Conservation (phyloP, 2,329 filamentous ascomycete species). For the Exophiala mesophila region DNA sequence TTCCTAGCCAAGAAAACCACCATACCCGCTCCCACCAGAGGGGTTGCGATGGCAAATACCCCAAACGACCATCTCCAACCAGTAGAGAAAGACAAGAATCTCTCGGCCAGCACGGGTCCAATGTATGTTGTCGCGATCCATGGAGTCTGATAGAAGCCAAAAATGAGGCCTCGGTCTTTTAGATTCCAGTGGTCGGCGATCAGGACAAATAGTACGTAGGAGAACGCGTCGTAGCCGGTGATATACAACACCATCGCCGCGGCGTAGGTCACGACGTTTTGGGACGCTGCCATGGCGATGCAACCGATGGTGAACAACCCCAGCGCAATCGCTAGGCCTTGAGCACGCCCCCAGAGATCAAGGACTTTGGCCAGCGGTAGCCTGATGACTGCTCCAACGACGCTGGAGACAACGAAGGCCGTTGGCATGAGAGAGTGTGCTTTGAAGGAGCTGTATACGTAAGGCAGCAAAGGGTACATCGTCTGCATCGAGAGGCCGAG, state of each 20-base stretch:
- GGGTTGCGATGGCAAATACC: conserved; percentile 54
- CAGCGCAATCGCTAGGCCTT: not conserved
- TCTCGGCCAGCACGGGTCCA: too few species aligned
- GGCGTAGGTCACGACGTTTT: too few species aligned
- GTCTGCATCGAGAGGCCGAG: not conserved
- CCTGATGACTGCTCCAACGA: conserved; percentile 52
- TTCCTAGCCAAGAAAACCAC: conserved; percentile 50
- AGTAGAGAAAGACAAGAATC: too few species aligned
- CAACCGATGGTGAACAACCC: too few species aligned
- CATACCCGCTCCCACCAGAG: conserved; percentile 53
- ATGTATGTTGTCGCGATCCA: too few species aligned
- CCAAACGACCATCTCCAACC: conserved; percentile 62
- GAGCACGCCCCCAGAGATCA: conserved; percentile 31
- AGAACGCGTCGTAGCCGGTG: too few species aligned
- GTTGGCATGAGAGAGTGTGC: conserved; percentile 49
- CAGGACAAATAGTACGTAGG: too few species aligned
- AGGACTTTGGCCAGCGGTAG: conserved; percentile 56
- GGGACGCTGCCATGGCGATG: too few species aligned
- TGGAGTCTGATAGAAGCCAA: too few species aligned
- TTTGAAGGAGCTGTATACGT: conserved; percentile 47
- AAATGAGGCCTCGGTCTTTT: too few species aligned
- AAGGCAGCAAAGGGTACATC: conserved; percentile 28
- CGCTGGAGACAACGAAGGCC: conserved; percentile 49
- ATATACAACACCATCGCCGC: too few species aligned
- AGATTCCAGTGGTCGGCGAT: too few species aligned